Base-by-base conservation (phyloP, 2,329 filamentous ascomycete genomes). In the Neofusicoccum sp. region DNA sequence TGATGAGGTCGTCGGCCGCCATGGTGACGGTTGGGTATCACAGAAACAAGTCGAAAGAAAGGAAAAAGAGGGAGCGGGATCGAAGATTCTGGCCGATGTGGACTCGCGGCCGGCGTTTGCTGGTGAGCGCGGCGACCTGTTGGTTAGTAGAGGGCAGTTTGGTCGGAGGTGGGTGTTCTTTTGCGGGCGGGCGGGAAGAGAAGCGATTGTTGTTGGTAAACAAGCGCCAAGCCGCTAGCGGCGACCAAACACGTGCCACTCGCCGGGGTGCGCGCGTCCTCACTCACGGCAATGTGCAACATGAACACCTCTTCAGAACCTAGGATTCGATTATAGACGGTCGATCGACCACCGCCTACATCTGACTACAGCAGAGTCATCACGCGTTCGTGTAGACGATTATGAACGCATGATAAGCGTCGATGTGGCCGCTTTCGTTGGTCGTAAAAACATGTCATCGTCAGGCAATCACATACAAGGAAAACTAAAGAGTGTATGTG, bases 1-100 rank as follows among this genome's bases (percentile, higher is more conserved):
- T 78, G 70, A 83, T 80, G 29, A 82, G 73, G 68, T 83, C 81
- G 64, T 79, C 77, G 62, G 78, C 68, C 52, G 70, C 76, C 78
- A 80, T 80, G 66, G 70, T 64, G 22, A 37, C 60, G 60, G 48
- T 56, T 41, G 60, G 60, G 60, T 62, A 62, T 62, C 60, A 56
- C 39, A 29, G 16, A 48, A 50, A 50, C 34, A 1, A 48, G 36
- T 14, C 36, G 6, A 50, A 62, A 44, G 31, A 44, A 44, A 62
- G 37, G 8, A 43, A 16, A 11, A 34, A 54, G 33, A 29, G 34
- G 22, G 8, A 11, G 29, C 2, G 37, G 7, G 22, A 22, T 22
- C 6, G 5, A 37, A 29, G 29, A 6, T 9, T 22, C 14, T 11
- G 41, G 14, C 2, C 7, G 9, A 14, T 31, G 9, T 2, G 9